A percentile compares a stretch with the other conserved stretches of the same genome.
phyloP scores from a whole-genome alignment of 805 yeast genomes.

The Ogataea saltuana region DNA sequence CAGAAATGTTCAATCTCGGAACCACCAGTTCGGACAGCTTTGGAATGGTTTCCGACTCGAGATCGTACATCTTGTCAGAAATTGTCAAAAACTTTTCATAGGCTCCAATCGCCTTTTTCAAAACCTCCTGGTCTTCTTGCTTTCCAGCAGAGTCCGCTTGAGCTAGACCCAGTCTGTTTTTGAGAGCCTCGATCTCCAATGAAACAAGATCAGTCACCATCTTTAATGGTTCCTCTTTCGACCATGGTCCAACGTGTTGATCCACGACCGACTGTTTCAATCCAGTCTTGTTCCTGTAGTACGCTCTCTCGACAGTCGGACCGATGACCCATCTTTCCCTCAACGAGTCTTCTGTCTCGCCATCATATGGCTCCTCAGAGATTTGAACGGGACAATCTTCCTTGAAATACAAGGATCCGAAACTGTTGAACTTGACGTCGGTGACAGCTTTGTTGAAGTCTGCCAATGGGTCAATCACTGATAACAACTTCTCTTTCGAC shows the following conservation, averaged over 20 bases:
- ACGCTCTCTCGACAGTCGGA: slow-evolving; percentile 78
- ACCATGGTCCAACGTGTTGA: slow-evolving; percentile 78
- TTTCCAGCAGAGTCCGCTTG: slow-evolving; percentile 53
- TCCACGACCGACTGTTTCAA: slow-evolving; percentile 52
- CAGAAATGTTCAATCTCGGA: slow-evolving; percentile 78
- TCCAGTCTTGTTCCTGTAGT: slow-evolving; percentile 65
- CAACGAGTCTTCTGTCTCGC: slow-evolving; percentile 56
- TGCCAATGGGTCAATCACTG: slow-evolving; percentile 71
- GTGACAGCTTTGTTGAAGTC: slow-evolving; percentile 39
- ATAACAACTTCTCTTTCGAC: slow-evolving; percentile 50
- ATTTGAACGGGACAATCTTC: slow-evolving; percentile 54
- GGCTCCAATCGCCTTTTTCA: slow-evolving; percentile 55
- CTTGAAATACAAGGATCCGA: slow-evolving; percentile 81
- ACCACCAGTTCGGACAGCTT: slow-evolving; percentile 61
- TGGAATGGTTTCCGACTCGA: slow-evolving; percentile 56
- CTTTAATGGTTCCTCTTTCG: slow-evolving; percentile 54
- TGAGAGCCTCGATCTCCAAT: slow-evolving; percentile 64
- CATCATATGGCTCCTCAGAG: slow-evolving; percentile 49
- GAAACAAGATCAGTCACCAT: slow-evolving; percentile 64
- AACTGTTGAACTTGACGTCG: slow-evolving; percentile 61
- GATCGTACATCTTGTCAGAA: slow-evolving; percentile 59
- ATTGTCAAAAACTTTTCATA: slow-evolving; percentile 60
- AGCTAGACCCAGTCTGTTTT: slow-evolving; percentile 52
- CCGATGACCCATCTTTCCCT: slow-evolving; percentile 85
- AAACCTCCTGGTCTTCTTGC: slow-evolving; percentile 42